Conservation (phyloP, 2,329 filamentous ascomycete species). For the Colletotrichum costaricense region DNA sequence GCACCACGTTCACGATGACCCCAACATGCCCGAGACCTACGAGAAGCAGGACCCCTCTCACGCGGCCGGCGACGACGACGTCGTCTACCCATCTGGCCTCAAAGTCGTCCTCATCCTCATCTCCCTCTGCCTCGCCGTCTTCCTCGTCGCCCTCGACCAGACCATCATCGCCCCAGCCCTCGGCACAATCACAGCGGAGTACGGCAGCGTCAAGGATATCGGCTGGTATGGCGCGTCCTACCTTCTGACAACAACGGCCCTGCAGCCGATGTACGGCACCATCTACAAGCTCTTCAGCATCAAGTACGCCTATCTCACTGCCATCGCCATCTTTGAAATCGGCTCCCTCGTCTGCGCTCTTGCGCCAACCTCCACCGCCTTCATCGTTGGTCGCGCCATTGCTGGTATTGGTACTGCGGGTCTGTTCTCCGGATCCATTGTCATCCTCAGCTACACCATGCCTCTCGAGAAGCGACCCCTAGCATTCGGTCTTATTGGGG, state of each 20-base stretch:
- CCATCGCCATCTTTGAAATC: constrained; percentile 56
- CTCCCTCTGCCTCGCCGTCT: constrained; percentile 58
- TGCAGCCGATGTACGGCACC: constrained; percentile 62
- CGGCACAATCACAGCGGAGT: constrained; percentile 61
- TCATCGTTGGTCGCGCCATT: constrained; percentile 64
- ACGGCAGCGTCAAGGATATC: constrained; percentile 57
- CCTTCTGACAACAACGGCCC: constrained; percentile 59
- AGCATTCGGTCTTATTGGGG: constrained; percentile 65
- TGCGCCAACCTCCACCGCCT: constrained; percentile 57
- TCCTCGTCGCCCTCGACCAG: constrained; percentile 63
- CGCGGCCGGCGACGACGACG: constrained; percentile 31
- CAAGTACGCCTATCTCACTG: constrained; percentile 56
- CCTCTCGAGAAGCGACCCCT: constrained; percentile 65
- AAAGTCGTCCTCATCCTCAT: constrained; percentile 54
- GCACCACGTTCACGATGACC: background rate
- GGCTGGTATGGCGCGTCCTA: constrained; percentile 65
- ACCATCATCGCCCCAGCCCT: constrained; percentile 63
- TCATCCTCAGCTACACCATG: constrained; percentile 59
- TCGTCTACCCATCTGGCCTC: constrained; percentile 52
- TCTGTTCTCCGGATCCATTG: constrained; percentile 61
- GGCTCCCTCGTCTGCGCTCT: constrained; percentile 58
- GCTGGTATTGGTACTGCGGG: constrained; percentile 64
- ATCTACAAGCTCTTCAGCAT: constrained; percentile 63
- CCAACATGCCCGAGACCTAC: background rate
- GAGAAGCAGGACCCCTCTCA: background rate